Conservation (phyloP, 441 rosid genomes). For the Populus tomentosa region DNA sequence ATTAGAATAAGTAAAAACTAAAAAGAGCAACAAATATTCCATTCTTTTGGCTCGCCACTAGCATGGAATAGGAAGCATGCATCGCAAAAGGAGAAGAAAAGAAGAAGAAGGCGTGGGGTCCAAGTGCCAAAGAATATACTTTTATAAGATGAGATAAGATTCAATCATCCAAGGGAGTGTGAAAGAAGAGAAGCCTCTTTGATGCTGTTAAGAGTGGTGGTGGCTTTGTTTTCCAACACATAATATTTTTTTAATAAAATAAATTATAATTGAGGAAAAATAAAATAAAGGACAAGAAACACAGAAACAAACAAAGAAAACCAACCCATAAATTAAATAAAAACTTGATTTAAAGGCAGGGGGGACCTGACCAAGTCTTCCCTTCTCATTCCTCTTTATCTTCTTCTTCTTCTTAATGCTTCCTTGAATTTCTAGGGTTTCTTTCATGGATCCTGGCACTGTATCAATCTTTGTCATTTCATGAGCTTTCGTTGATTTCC, state of each 20-base stretch:
- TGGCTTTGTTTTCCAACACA: background rate
- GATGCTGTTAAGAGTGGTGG: background rate
- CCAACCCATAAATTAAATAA: slow-evolving; percentile 12
- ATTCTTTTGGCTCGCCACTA: too few species aligned
- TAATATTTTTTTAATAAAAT: background rate
- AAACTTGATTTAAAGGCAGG: slow-evolving; percentile 23
- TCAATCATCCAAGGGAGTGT: background rate
- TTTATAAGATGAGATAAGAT: background rate
- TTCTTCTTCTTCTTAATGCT: background rate
- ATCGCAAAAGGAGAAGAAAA: too few species aligned
- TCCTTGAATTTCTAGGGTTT: slow-evolving; percentile 31
- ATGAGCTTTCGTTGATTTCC: slow-evolving; percentile 20
- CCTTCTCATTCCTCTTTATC: slow-evolving; percentile 4
- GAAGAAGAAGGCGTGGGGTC: background rate
- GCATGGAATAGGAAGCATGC: too few species aligned
- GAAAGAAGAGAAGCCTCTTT: background rate
- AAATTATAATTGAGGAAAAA: background rate
- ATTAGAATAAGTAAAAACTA: background rate
- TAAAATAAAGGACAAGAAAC: background rate
- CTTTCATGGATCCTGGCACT: slow-evolving; percentile 26
- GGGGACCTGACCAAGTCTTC: slow-evolving; percentile 16
- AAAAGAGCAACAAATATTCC: too few species aligned
- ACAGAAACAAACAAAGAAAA: slow-evolving; percentile 11
- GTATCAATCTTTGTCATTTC: background rate
- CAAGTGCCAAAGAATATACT: background rate